phyloP scores from a whole-genome alignment of 108 stramenopile genomes.

The Pseudonitzschia multistriata region DNA sequence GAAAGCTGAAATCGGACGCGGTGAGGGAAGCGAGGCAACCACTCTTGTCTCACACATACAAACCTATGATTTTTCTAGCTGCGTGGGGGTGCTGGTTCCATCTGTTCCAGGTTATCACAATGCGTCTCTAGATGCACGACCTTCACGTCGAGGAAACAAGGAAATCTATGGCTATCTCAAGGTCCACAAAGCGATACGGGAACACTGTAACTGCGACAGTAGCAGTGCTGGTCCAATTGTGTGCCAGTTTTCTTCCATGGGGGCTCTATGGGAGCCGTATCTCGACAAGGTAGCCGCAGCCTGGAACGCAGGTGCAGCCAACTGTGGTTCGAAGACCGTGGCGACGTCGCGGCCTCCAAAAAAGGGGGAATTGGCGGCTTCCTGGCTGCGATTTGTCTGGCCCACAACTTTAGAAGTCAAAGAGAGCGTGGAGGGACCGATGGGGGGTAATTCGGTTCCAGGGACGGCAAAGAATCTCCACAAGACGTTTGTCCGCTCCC shows the following conservation, averaged over 20 bases:
- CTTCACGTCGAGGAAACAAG: not conserved
- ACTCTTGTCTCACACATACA: constrained; percentile 42
- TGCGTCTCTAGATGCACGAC: not conserved
- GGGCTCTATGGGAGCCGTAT: constrained; percentile 56
- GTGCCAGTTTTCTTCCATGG: constrained; percentile 77
- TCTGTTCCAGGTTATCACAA: constrained; percentile 69
- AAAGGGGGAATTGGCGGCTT: constrained; percentile 5
- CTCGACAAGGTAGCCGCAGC: constrained; percentile 43
- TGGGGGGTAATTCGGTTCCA: constrained; percentile 66
- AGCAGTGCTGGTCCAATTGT: constrained; percentile 40
- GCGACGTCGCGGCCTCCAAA: constrained; percentile 5
- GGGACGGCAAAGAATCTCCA: constrained; percentile 48
- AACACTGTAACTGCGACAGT: not conserved
- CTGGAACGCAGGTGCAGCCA: constrained; percentile 27
- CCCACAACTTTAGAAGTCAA: constrained; percentile 70
- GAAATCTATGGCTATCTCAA: constrained; percentile 49
- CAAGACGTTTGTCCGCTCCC: constrained; percentile 52
- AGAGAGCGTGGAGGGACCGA: constrained; percentile 54
- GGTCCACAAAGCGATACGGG: constrained; percentile 45
- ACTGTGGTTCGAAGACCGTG: not conserved
- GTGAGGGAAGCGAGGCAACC: constrained; percentile 1
- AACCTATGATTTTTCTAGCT: constrained; percentile 66
- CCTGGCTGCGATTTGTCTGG: constrained; percentile 43
- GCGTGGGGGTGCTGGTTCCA: constrained; percentile 64
- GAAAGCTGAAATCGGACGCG: not conserved